phyloP scores from a whole-genome alignment of 768 basidiomycete species.

The Tricholoma bakamatsutake region DNA sequence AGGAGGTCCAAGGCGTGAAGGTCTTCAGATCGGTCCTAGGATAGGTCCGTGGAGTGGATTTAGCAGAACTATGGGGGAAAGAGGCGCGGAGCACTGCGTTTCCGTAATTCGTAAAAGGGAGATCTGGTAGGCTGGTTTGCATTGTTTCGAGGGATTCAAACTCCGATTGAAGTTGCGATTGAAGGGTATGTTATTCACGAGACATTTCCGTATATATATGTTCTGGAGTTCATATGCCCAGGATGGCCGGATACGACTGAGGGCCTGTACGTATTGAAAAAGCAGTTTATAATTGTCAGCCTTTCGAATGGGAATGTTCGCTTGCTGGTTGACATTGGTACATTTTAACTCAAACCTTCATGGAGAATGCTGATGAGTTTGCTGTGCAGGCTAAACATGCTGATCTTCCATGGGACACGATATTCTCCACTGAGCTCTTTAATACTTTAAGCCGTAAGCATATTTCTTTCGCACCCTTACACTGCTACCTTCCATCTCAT shows the following conservation, averaged over 20 bases:
- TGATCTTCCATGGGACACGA: slow-evolving; percentile 55
- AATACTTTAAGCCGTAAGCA: slow-evolving; percentile 60
- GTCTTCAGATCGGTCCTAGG: no score
- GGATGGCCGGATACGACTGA: slow-evolving; percentile 53
- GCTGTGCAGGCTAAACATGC: slow-evolving; percentile 50
- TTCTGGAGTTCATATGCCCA: not conserved
- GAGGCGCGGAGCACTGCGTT: no score
- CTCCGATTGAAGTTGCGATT: no score
- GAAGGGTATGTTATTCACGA: slow-evolving; percentile 29
- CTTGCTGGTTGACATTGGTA: slow-evolving; percentile 58
- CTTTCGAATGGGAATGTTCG: slow-evolving; percentile 63
- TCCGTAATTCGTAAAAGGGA: no score
- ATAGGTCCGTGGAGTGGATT: no score
- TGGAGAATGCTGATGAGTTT: not conserved
- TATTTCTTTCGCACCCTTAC: not conserved
- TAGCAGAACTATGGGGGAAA: no score
- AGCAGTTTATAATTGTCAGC: slow-evolving; percentile 41
- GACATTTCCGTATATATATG: no score
- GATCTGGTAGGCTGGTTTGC: no score
- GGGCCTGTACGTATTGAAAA: slow-evolving; percentile 47
- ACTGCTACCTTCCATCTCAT: not conserved
- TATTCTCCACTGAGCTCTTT: slow-evolving; percentile 58
- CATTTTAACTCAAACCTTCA: slow-evolving; percentile 3
- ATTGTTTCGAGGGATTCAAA: no score
- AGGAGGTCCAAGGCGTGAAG: no score